Base-by-base conservation (phyloP, 108 stramenopile species). In the Pelagomonas calceolata region DNA sequence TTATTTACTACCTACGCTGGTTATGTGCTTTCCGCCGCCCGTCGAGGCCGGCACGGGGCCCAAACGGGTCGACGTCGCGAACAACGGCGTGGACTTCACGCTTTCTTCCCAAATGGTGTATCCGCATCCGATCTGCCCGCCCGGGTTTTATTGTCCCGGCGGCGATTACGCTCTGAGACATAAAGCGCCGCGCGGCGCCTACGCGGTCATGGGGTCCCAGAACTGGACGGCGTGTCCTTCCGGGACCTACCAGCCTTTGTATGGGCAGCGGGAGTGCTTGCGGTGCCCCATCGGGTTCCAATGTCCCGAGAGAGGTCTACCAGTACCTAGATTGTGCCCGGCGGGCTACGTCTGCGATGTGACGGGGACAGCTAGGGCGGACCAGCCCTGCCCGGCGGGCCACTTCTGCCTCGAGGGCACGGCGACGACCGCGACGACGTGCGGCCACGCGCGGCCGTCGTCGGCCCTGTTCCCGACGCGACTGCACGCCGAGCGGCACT, bases 271-370 rank as follows among this genome's bases (percentile, higher is more conserved):
- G 36, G 76, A 79, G 9, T 87, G 86, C 68, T 44, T 84, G 18
- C 81, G 86, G n/a, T 87, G 86, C 69, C 86, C 86, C 16, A 70
- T 87, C 64, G 86, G 86, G 29, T 86, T 80, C 68, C 69, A 78
- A 30, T 87, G 86, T 36, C 86, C 86, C 0, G 85, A 87, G 33
- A n/a, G 37, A 21, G 86, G 85, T 10, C 73, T 87, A 77, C 79
- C 60, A 15, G 85, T 83, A 3, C 86, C 86, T 17, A 79, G 86
- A 3, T 70, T 87, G 39, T 87, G 86, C 46, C 86, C 86, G 17
- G 81, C 84, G 16, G 86, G 86, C 29, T 79, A 80, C 12, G 86
- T 87, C 26, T 87, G 86, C 70, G 86, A 87, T 17, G 85, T 86
- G 5, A 83, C 84, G 3, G 86, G 86, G 16, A 82, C 83, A 0